Base-by-base conservation (phyloP, 1,139 yeast genomes). In the Zhuliangozyma blackwelliae region DNA sequence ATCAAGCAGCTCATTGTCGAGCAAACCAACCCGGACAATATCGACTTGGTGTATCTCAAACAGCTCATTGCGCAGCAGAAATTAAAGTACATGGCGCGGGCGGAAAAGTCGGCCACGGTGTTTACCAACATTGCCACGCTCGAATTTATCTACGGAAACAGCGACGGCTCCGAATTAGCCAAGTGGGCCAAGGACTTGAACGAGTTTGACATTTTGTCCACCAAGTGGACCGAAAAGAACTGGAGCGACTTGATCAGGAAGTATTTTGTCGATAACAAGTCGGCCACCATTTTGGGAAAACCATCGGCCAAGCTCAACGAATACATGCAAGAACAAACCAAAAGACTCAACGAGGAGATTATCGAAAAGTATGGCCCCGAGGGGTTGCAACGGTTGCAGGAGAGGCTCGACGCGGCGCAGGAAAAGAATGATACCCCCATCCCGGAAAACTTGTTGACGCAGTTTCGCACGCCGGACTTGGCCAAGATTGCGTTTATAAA, bases 131-230 rank as follows among this genome's bases (percentile, higher is more conserved):
- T 79, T 40, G 88, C 92, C 7, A 84, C 89, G 34, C 69, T 73
- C 28, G 95, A 87, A 51, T 90, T 88, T 54, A 57, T 89, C 10
- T 94, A 92, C 51, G 96, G 96, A 34, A 65, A 76, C 25, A 56
- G 57, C 3, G 76, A 77, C 39, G 88, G 86, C 1, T 58, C 75
- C 11, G 80, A 79, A 39, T 63, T 92, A 43, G 58, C 64, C 3
- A 59, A 62, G 19, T 77, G 84, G 72, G 51, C 79, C 25, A 70
- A 74, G 40, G 71, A 73, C 37, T 63, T 86, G 37, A 52, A 60
- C 9, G 94, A 82, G 41, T 87, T 73, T 56, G 86, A 84, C 20
- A 58, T 48, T 1, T 65, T 92, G 34, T 46, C 64, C 9, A 41
- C 52, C 1, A n/a, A n/a, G n/a, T 92, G 97, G 97, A 49, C 75